Evolutionary conservation across 352 stramenopile genomes (phyloP).

Genomic region (Halophytophthora polymorphica): DNA sequence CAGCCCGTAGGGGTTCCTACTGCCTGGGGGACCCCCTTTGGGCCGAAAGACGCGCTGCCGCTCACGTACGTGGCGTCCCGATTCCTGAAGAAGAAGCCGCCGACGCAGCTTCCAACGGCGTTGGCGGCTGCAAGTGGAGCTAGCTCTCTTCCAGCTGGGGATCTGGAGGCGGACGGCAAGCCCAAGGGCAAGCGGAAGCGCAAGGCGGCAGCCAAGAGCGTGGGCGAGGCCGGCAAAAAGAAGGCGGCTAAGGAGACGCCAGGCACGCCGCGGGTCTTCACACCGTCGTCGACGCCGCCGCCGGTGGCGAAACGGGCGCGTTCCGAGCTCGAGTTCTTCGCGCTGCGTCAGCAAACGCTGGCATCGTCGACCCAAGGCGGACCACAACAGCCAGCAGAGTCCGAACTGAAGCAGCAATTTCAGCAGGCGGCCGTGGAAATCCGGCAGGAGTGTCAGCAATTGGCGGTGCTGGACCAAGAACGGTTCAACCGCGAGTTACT

Average conservation of each 20-base stretch:
- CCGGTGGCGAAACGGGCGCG: conserved; percentile 28
- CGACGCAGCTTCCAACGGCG: background rate
- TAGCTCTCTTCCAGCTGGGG: background rate
- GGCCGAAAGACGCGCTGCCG: conserved; percentile 37
- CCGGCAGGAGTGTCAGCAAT: conserved; percentile 35
- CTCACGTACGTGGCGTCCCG: conserved; percentile 57
- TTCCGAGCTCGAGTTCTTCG: conserved; percentile 43
- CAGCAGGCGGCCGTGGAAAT: conserved; percentile 23
- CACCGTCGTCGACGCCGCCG: conserved; percentile 39
- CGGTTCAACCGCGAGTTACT: conserved; percentile 63
- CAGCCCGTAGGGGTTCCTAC: conserved; percentile 32
- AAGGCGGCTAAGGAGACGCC: conserved; percentile 14
- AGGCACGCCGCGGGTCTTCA: conserved; percentile 19
- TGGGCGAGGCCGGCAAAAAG: conserved; percentile 5
- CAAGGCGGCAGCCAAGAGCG: conserved; percentile 2
- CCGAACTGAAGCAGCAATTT: conserved; percentile 35
- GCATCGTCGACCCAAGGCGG: background rate
- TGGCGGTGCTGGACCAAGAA: conserved; percentile 46
- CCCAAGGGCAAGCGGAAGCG: conserved; percentile 26
- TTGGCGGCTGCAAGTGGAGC: background rate
- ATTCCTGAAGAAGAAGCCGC: conserved; percentile 46
- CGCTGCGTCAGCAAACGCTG: conserved; percentile 21
- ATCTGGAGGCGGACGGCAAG: too few relatives aligned
- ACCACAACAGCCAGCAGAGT: conserved; percentile 7
- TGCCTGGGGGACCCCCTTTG: conserved; percentile 41